A percentile compares a stretch with the other conserved stretches of the same genome.
Conservation (phyloP, 1,284 basidiomycete species). For the Cryptococcus sp. region DNA sequence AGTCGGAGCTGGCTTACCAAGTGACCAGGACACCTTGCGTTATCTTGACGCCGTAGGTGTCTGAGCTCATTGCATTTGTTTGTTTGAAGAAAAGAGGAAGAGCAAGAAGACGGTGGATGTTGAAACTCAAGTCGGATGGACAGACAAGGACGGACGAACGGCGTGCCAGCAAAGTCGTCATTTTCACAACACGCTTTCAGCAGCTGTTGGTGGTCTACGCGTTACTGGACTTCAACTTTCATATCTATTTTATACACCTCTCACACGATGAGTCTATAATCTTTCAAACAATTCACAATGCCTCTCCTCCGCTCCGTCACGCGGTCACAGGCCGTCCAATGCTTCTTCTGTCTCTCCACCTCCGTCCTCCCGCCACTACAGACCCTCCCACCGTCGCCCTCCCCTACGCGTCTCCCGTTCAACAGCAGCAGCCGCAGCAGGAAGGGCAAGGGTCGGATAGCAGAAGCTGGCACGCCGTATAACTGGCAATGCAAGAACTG, state of each 20-base stretch:
- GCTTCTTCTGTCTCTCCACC: conserved; percentile 44
- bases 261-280: neutral
- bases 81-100: neutral
- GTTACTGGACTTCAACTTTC: neutral
- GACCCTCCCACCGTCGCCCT: neutral
- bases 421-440: neutral
- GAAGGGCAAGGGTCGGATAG: conserved; percentile 24
- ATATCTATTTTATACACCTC: neutral
- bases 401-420: neutral
- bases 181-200: neutral
- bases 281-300: conserved; percentile 1
- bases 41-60: conserved; percentile 29
- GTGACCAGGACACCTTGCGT: conserved; percentile 30
- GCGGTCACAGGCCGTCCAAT: conserved; percentile 33
- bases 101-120: neutral
- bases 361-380: conserved; percentile 21
- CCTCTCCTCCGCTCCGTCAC: conserved; percentile 29
- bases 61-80: conserved; percentile 1
- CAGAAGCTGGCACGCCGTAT: conserved; percentile 29
- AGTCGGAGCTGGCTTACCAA: conserved; percentile 19
- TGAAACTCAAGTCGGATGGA: neutral
- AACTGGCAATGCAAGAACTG: conserved; percentile 45
- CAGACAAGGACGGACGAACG: neutral
- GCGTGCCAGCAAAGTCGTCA: neutral
- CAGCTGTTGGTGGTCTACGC: neutral